Evolutionary conservation across 768 basidiomycete genomes (phyloP).

Genomic region (Leccinum uliginosum): DNA sequence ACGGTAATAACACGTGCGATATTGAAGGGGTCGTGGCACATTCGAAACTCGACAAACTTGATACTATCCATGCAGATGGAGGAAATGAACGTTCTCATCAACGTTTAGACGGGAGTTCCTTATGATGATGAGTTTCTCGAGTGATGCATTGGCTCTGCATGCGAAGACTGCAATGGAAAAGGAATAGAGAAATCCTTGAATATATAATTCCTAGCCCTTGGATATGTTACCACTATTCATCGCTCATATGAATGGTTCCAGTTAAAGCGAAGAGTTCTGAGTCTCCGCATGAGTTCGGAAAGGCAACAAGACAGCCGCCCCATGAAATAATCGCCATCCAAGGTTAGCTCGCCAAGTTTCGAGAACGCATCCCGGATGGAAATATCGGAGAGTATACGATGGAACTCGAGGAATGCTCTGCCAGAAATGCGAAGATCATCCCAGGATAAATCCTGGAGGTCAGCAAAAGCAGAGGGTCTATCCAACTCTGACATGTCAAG

Average conservation of each 20-base stretch:
- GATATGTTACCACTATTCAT: slow-evolving; percentile 18
- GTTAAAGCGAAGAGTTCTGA: slow-evolving; percentile 25
- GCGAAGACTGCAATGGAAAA: slow-evolving; percentile 12
- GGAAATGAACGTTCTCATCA: neutral
- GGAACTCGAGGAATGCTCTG: slow-evolving; percentile 10
- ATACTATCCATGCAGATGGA: slow-evolving; percentile 30
- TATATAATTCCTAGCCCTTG: slow-evolving; percentile 19
- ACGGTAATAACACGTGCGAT: slow-evolving; percentile 23
- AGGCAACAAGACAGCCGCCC: neutral
- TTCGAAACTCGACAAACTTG: slow-evolving; percentile 33
- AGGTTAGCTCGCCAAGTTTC: slow-evolving; percentile 34
- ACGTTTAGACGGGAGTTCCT: no score
- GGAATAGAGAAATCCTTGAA: neutral
- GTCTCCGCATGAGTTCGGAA: slow-evolving; percentile 18
- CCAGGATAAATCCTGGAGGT: slow-evolving; percentile 26
- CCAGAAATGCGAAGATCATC: slow-evolving; percentile 11
- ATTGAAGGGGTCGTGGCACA: neutral
- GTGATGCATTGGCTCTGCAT: slow-evolving; percentile 22
- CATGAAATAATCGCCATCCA: neutral
- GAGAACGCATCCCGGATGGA: slow-evolving; percentile 30
- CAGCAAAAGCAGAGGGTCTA: slow-evolving; percentile 6
- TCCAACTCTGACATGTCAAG: slow-evolving; percentile 19
- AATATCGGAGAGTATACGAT: slow-evolving; percentile 29
- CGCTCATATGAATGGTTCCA: slow-evolving; percentile 4
- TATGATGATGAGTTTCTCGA: slow-evolving; percentile 20